Evolutionary conservation across 768 basidiomycete genomes (phyloP), one percentile per base, ranked within the genome.

Genomic region (Naganishia friedmannii): DNA sequence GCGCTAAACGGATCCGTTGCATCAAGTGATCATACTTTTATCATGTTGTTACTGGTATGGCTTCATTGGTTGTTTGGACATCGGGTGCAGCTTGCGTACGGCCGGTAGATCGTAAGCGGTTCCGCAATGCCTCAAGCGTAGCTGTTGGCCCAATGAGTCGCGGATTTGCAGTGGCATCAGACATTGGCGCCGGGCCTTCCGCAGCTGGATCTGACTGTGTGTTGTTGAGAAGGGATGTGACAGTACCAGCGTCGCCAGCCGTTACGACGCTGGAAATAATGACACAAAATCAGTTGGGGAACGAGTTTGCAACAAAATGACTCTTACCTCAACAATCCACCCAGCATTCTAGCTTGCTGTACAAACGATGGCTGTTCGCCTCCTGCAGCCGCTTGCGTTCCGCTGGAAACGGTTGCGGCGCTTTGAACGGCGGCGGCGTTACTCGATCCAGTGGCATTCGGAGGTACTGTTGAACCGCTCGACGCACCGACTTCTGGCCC

Each of bases 281-380:
- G n/a, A n/a, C n/a, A n/a, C n/a, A n/a, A n/a, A n/a, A n/a, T 42
- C 12, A 51, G 48, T 26, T 26, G 48, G 6, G 15, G 54, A 46
- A 45, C n/a, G n/a, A n/a, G n/a, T n/a, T n/a, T n/a, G n/a, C n/a
- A n/a, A n/a, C n/a, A n/a, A n/a, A 29, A 37, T 34, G 21, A 12
- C 28, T 42, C 69, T 39, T 23, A 70, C 69, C 60, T 70, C 46
- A 70, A 32, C 19, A 70, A 55, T 7, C 70, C 65, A 45, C 63
- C 70, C 45, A 70, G 19, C 70, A 70, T 70, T 39, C 70, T 56
- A 32, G 70, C 70, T 39, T 70, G 70, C 31, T 70, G 53, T 15
- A 28, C 45, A 29, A 70, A 70, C 12, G 68, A 46, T 28, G 42
- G 57, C 9, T 55, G 51, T 48, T 66, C 51, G 4, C 19, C 5